Percentiles rank a stretch among this genome's conserved stretches.
Evolutionary conservation across 1,284 basidiomycete species (phyloP).

Genomic region (Rugiboletus extremiorientalis): DNA sequence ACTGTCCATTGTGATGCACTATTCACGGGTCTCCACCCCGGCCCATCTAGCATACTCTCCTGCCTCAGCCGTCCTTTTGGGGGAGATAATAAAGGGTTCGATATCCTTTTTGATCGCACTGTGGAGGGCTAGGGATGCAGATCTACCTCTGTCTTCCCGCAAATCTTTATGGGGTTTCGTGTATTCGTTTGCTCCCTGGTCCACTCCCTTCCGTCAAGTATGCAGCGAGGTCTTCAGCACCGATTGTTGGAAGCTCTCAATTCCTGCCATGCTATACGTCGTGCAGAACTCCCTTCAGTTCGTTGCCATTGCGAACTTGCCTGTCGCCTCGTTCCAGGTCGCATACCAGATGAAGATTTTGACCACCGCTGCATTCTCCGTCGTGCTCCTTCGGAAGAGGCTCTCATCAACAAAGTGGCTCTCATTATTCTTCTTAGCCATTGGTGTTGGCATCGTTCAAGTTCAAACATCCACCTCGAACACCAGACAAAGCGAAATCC

Average conservation of each 20-base stretch:
- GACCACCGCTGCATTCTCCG: slow-evolving; percentile 92
- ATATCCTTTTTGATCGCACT: slow-evolving; percentile 84
- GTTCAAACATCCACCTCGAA: slow-evolving; percentile 57
- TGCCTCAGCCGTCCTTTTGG: slow-evolving; percentile 89
- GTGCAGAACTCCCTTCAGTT: slow-evolving; percentile 96
- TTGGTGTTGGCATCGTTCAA: slow-evolving; percentile 92
- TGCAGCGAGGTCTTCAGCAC: slow-evolving; percentile 65
- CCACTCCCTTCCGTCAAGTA: slow-evolving; percentile 51
- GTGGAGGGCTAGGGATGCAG: slow-evolving; percentile 43
- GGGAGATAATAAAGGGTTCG: slow-evolving; percentile 89
- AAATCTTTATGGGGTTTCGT: slow-evolving; percentile 46
- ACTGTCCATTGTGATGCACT: slow-evolving; percentile 96
- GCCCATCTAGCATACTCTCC: slow-evolving; percentile 83
- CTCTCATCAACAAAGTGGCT: slow-evolving; percentile 81
- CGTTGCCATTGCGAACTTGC: slow-evolving; percentile 88
- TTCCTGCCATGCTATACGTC: slow-evolving; percentile 95
- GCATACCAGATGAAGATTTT: slow-evolving; percentile 96
- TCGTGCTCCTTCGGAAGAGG: slow-evolving; percentile 75
- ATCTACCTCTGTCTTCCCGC: slow-evolving; percentile 40
- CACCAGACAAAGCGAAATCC: slow-evolving; percentile 26
- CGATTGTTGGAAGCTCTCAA: slow-evolving; percentile 96
- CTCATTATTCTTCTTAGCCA: slow-evolving; percentile 78
- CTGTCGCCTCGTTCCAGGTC: slow-evolving; percentile 91
- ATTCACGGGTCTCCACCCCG: slow-evolving; percentile 85
- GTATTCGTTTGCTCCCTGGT: slow-evolving; percentile 40